Evolutionary conservation across 371 early-diverging fungal species (phyloP).

Genomic region (Haplosporangium sp.): DNA sequence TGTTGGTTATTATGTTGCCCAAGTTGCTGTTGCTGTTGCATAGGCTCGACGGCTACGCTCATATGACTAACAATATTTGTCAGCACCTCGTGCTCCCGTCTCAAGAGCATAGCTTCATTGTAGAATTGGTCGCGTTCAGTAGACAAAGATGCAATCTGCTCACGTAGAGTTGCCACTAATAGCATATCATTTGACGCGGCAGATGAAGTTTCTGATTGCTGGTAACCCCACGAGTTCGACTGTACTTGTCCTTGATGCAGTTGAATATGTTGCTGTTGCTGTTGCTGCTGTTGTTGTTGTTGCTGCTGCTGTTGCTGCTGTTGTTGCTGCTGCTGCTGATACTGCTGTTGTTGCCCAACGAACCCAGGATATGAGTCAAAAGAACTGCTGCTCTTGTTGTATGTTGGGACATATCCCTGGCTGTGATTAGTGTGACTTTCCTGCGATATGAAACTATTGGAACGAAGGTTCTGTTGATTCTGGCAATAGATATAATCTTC

Average conservation of each 20-base stretch:
- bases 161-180: slow-evolving; percentile 40
- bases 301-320: slow-evolving; percentile 6
- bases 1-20: slow-evolving; percentile 33
- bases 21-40: slow-evolving; percentile 37
- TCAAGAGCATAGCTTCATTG: slow-evolving; percentile 32
- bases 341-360: slow-evolving; percentile 16
- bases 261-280: neutral
- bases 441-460: slow-evolving; percentile 5
- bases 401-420: slow-evolving; percentile 20
- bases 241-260: neutral
- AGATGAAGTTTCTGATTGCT: slow-evolving; percentile 7
- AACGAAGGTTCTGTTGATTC: slow-evolving; percentile 14
- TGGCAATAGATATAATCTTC: slow-evolving; percentile 37
- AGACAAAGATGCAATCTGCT: slow-evolving; percentile 45
- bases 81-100: slow-evolving; percentile 44
- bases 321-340: slow-evolving; percentile 14
- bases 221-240: slow-evolving; percentile 2
- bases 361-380: slow-evolving; percentile 16
- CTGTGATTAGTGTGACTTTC: neutral
- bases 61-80: slow-evolving; percentile 35
- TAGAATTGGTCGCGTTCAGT: slow-evolving; percentile 49
- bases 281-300: slow-evolving; percentile 16
- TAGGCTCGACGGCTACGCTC: slow-evolving; percentile 42
- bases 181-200: slow-evolving; percentile 8
- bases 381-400: slow-evolving; percentile 22